Conservation (phyloP, 208 protist species). For the Leptomonas seymouri region DNA sequence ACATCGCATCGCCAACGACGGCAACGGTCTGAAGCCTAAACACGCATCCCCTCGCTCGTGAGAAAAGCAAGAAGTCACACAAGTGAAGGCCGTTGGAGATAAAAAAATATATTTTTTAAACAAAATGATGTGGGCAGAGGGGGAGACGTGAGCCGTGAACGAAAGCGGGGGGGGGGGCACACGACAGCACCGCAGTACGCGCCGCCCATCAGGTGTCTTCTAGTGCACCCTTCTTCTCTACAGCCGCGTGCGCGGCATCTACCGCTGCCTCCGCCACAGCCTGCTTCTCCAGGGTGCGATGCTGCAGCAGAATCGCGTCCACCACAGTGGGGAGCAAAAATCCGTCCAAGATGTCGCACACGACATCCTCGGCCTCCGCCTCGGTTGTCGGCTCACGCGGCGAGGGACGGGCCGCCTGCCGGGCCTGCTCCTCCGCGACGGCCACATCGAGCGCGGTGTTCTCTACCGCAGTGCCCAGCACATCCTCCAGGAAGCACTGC, state of each 20-base stretch:
- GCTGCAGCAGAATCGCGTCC: constrained; percentile 48
- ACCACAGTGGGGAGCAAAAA: constrained; percentile 78
- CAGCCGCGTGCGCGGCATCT: constrained; percentile 30
- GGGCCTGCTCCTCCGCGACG: constrained; percentile 47
- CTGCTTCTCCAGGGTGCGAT: constrained; percentile 46
- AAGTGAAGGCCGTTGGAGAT: too few relatives aligned
- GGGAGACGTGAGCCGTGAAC: background rate
- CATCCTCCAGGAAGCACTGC: constrained; percentile 69
- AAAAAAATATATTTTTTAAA: too few relatives aligned
- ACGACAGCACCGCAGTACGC: too few relatives aligned
- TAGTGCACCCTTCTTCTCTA: background rate
- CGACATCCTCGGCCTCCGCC: constrained; percentile 32
- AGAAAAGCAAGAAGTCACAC: too few relatives aligned
- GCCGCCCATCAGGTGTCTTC: background rate
- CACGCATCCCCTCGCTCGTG: too few relatives aligned
- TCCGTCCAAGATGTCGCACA: constrained; percentile 82
- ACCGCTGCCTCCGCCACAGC: constrained; percentile 51
- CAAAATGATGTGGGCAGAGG: background rate
- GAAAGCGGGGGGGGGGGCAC: background rate
- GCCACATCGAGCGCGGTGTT: constrained; percentile 75
- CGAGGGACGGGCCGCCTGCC: constrained; percentile 45
- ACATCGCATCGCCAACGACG: too few relatives aligned
- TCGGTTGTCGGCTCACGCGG: constrained; percentile 26
- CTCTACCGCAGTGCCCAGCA: constrained; percentile 43
- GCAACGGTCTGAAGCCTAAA: too few relatives aligned